phyloP scores from a whole-genome alignment of 306 rosid species.

The Fragaria iinumae region DNA sequence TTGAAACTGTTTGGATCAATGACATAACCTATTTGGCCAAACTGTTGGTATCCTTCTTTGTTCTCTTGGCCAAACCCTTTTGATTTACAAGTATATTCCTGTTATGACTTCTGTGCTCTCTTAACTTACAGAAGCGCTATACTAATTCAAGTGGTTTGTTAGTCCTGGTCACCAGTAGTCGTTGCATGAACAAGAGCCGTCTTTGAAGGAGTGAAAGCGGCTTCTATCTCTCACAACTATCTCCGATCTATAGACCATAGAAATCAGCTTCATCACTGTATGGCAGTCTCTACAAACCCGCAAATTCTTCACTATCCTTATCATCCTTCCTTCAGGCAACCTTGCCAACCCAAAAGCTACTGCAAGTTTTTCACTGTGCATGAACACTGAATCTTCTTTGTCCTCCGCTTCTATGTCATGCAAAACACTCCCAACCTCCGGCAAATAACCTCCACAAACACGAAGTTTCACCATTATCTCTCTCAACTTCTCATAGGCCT shows the following conservation, averaged over 20 bases:
- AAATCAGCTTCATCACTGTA: slow-evolving; percentile 73
- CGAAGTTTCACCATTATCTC: slow-evolving; percentile 67
- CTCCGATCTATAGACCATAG: slow-evolving; percentile 62
- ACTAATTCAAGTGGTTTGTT: not conserved
- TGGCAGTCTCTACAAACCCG: slow-evolving; percentile 82
- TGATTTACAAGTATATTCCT: not conserved
- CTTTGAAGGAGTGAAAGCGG: slow-evolving; percentile 73
- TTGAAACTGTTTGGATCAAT: not conserved
- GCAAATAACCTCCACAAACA: slow-evolving; percentile 56
- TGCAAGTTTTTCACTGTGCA: slow-evolving; percentile 89
- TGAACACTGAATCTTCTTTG: slow-evolving; percentile 67
- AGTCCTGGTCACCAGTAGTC: slow-evolving; percentile 62
- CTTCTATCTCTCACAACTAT: slow-evolving; percentile 77
- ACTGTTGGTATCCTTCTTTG: not conserved
- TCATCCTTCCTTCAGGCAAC: slow-evolving; percentile 43
- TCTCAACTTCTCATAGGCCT: slow-evolving; percentile 60
- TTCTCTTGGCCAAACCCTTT: not conserved
- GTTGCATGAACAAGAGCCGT: slow-evolving; percentile 72
- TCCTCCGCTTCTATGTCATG: slow-evolving; percentile 90
- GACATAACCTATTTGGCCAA: not conserved
- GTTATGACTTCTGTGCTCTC: not conserved
- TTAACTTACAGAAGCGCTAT: not conserved
- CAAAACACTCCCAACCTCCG: slow-evolving; percentile 59
- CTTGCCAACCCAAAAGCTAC: slow-evolving; percentile 78
- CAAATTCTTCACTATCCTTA: slow-evolving; percentile 79